phyloP scores from a whole-genome alignment of 2,329 filamentous ascomycete species.

The Zymoseptoria ardabiliae region DNA sequence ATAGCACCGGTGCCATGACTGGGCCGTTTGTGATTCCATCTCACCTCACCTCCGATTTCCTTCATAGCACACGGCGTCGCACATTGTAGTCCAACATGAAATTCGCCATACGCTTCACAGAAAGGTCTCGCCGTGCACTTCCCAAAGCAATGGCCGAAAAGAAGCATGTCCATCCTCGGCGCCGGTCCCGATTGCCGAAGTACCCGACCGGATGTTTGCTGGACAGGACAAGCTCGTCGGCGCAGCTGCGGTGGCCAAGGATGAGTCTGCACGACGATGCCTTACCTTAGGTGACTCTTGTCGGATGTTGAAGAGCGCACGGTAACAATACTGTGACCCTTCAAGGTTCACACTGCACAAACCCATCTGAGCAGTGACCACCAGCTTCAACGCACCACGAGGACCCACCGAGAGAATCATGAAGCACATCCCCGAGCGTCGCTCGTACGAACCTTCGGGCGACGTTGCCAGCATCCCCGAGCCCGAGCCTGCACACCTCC shows the following conservation, averaged over 20 bases:
- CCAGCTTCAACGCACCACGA: not conserved
- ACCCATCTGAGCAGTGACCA: not conserved
- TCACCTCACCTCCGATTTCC: not conserved
- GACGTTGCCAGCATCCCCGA: constrained; percentile 14
- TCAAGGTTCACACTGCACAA: not conserved
- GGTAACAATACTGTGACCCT: not conserved
- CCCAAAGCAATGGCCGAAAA: not conserved
- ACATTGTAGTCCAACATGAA: not conserved
- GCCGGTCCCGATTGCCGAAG: not conserved
- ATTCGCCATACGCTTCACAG: not conserved
- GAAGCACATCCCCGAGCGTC: not conserved
- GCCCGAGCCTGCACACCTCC: constrained; percentile 20
- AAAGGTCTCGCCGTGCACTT: no score
- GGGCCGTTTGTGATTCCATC: no score
- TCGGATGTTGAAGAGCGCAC: not conserved
- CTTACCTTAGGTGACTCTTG: no score
- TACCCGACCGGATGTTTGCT: not conserved
- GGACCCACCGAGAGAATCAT: not conserved
- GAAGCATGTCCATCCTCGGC: not conserved
- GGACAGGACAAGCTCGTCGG: not conserved
- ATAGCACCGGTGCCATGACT: no score
- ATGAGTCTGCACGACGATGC: not conserved
- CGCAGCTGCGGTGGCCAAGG: not conserved
- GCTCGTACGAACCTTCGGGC: constrained; percentile 1
- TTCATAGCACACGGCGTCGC: not conserved